Evolutionary conservation across 2,329 filamentous ascomycete species (phyloP).

Genomic region (Calonectria naviculata): DNA sequence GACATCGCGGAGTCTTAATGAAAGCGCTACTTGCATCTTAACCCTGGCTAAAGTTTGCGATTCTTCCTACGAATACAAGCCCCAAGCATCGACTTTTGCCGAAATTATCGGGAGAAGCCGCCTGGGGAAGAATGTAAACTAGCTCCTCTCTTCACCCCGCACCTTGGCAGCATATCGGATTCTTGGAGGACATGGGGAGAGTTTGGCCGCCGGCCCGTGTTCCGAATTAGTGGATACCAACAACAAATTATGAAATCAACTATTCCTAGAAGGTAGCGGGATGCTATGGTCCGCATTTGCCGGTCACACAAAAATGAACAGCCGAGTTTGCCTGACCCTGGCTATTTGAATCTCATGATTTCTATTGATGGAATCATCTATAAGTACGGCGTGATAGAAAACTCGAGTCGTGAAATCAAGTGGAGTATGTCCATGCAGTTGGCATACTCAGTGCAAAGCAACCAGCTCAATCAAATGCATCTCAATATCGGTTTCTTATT

Average conservation of each 20-base stretch:
- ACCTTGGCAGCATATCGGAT: neutral
- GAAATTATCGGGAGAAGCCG: too few species aligned
- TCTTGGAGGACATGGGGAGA: neutral
- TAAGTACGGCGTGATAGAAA: neutral
- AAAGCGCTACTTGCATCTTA: too few species aligned
- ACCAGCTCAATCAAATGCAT: neutral
- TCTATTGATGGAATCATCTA: neutral
- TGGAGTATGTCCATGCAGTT: too few species aligned
- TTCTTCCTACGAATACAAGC: too few species aligned
- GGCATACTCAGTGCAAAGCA: too few species aligned
- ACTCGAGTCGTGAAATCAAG: neutral
- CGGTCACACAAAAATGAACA: neutral
- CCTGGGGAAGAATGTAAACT: neutral
- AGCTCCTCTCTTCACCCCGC: neutral
- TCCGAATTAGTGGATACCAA: neutral
- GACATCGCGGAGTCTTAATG: too few species aligned
- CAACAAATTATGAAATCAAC: neutral
- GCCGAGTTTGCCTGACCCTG: too few species aligned
- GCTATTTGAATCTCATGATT: neutral
- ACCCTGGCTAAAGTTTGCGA: too few species aligned
- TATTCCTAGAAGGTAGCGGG: neutral
- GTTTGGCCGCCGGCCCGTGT: neutral
- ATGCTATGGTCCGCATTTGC: neutral
- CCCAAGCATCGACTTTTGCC: too few species aligned
- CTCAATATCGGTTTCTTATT: neutral